Percentiles rank a stretch among this genome's conserved stretches.
Evolutionary conservation across 371 early-diverging fungal genomes (phyloP).

Genomic region (Chytridium lagenaria): DNA sequence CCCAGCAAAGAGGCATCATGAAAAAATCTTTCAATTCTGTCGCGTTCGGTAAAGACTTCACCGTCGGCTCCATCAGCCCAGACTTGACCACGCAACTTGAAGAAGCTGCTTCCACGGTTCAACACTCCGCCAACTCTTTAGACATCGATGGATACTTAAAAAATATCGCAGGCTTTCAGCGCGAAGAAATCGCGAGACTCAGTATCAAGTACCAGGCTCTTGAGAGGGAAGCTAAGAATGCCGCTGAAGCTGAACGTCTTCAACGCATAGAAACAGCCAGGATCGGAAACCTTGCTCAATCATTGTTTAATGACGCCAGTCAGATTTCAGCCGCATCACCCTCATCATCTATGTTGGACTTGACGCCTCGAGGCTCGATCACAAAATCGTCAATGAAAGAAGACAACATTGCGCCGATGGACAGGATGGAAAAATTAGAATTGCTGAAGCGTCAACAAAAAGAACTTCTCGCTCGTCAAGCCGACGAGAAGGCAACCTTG

Average conservation of each 20-base stretch:
- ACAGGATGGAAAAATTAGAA: not conserved
- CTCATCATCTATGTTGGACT: not conserved
- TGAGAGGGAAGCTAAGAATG: constrained; percentile 10
- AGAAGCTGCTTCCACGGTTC: too few relatives aligned
- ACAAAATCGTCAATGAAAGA: too few relatives aligned
- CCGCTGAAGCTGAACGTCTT: constrained; percentile 16
- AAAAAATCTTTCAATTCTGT: not conserved
- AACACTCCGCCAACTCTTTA: not conserved
- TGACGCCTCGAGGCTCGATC: not conserved
- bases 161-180: constrained; percentile 17
- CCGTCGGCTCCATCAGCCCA: not conserved
- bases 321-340: not conserved
- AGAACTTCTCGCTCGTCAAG: not conserved
- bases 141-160: constrained; percentile 16
- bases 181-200: constrained; percentile 27
- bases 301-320: constrained; percentile 20
- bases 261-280: constrained; percentile 17
- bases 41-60: not conserved
- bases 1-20: not conserved
- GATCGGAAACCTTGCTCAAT: constrained; percentile 15
- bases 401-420: not conserved
- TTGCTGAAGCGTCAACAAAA: not conserved
- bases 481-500: not conserved
- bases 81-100: not conserved
- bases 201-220: not conserved